Conservation (phyloP, 768 basidiomycete species). For the Amanita pallidorosea region DNA sequence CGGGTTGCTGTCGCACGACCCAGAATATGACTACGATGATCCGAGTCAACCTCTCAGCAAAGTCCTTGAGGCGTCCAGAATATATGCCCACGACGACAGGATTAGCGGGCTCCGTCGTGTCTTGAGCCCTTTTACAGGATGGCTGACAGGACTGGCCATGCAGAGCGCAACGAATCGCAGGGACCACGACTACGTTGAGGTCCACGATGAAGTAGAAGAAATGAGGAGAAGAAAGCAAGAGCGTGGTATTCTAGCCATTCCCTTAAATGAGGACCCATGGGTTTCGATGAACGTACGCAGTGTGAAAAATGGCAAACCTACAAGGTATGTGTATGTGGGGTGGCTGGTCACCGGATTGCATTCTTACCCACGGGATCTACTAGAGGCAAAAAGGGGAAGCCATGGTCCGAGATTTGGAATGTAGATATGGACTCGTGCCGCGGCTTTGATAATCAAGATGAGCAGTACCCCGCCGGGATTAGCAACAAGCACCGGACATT, state of each 20-base stretch:
- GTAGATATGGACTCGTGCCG: slow-evolving; percentile 46
- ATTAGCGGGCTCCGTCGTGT: not conserved
- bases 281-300: slow-evolving; percentile 64
- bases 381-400: slow-evolving; percentile 37
- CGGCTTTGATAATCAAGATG: slow-evolving; percentile 28
- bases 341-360: not conserved
- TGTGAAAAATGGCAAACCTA: slow-evolving; percentile 31
- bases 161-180: not conserved
- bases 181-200: not conserved
- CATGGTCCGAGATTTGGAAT: slow-evolving; percentile 76
- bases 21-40: slow-evolving; percentile 36
- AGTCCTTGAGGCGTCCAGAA: slow-evolving; percentile 29
- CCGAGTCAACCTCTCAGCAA: slow-evolving; percentile 63
- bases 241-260: slow-evolving; percentile 53
- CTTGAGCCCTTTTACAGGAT: not conserved
- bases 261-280: slow-evolving; percentile 75
- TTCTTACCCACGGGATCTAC: not conserved
- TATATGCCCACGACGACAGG: not conserved
- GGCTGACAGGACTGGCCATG: not conserved
- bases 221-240: slow-evolving; percentile 54
- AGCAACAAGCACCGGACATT: slow-evolving; percentile 15
- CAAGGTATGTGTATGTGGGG: slow-evolving; percentile 21
- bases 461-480: not conserved
- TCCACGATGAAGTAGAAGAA: slow-evolving; percentile 9
- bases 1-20: slow-evolving; percentile 69